phyloP scores from a whole-genome alignment of 305 asterid species.

The Fraxinus xanthoxyloides region DNA sequence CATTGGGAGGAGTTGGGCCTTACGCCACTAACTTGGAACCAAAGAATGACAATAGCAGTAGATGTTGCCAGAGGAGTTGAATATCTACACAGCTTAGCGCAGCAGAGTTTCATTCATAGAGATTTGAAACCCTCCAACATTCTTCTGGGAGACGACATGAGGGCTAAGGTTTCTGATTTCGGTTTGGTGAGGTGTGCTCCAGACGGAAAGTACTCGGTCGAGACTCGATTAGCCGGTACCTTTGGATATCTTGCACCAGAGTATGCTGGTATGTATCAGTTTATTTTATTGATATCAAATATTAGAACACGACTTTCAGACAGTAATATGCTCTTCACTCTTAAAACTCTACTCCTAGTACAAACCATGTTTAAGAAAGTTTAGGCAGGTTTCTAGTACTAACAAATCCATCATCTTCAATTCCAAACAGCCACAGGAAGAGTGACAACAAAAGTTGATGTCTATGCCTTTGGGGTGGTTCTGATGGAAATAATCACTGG shows the following conservation, averaged over 20 bases:
- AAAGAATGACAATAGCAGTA: slow-evolving; percentile 59
- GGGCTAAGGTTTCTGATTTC: slow-evolving; percentile 90
- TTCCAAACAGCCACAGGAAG: slow-evolving; percentile 68
- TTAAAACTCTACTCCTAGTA: not conserved
- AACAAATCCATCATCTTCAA: not conserved
- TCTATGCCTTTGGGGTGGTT: slow-evolving; percentile 81
- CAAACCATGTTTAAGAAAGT: not conserved
- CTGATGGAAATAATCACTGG: slow-evolving; percentile 82
- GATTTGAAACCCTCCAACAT: slow-evolving; percentile 84
- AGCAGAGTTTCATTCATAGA: slow-evolving; percentile 77
- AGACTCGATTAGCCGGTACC: slow-evolving; percentile 79
- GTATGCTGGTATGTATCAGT: slow-evolving; percentile 56
- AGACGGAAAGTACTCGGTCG: slow-evolving; percentile 53
- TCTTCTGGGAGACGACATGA: slow-evolving; percentile 76
- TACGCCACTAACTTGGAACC: slow-evolving; percentile 56
- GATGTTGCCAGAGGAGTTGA: slow-evolving; percentile 89
- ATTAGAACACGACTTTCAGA: not conserved
- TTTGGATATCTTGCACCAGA: slow-evolving; percentile 97
- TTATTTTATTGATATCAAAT: not conserved
- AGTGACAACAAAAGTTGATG: slow-evolving; percentile 81
- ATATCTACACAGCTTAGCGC: slow-evolving; percentile 72
- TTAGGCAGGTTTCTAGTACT: not conserved
- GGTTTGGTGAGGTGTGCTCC: slow-evolving; percentile 79
- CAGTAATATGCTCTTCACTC: not conserved
- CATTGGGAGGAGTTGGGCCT: slow-evolving; percentile 24